phyloP scores from a whole-genome alignment of 2,329 filamentous ascomycete genomes.

The Alternaria viburni region DNA sequence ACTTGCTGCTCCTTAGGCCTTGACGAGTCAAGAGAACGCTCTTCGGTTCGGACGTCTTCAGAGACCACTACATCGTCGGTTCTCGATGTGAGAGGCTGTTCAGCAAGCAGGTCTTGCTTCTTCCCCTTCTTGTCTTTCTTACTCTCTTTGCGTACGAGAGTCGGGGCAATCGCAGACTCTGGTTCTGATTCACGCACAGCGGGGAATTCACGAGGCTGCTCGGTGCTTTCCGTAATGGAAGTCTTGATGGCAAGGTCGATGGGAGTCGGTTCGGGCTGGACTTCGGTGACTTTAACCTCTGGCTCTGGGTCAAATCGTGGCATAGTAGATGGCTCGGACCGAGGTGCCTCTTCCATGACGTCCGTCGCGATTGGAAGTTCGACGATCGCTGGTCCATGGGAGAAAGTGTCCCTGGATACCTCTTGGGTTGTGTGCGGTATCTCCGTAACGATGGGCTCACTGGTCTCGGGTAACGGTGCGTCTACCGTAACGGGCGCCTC shows the following conservation, averaged over 20 bases:
- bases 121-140: constrained; percentile 42
- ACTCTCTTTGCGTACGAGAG: constrained; percentile 29
- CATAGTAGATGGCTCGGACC: background rate
- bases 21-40: background rate
- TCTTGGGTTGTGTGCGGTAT: background rate
- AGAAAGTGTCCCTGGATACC: background rate
- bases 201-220: background rate
- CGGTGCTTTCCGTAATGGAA: background rate
- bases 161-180: constrained; percentile 16
- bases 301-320: background rate
- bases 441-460: background rate
- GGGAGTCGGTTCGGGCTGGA: background rate
- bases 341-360: background rate
- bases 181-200: constrained; percentile 5
- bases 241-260: background rate
- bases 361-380: background rate
- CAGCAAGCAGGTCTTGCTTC: constrained; percentile 14
- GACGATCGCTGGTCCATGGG: background rate
- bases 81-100: constrained; percentile 7
- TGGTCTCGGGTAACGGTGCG: background rate
- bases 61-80: constrained; percentile 3
- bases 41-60: background rate
- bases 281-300: background rate
- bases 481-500: background rate
- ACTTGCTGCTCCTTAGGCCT: background rate